phyloP scores from a whole-genome alignment of 2,329 filamentous ascomycete genomes.

The Ramularia endophylla region DNA sequence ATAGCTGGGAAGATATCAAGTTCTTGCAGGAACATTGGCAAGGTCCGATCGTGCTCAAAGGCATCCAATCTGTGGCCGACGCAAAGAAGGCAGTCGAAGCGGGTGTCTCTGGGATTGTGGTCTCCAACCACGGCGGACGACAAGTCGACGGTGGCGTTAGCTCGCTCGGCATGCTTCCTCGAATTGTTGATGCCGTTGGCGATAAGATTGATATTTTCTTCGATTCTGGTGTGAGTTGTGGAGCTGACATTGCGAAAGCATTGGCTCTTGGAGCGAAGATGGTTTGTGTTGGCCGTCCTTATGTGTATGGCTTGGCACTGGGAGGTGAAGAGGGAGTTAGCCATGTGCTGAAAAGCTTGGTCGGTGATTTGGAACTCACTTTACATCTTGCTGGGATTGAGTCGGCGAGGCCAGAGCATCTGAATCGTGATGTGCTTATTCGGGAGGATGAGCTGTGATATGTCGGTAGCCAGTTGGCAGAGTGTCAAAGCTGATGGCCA shows the following conservation, averaged over 20 bases:
- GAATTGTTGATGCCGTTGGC: conserved; percentile 56
- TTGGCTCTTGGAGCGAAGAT: conserved; percentile 51
- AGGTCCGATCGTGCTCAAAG: conserved; percentile 58
- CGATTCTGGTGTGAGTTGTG: conserved; percentile 46
- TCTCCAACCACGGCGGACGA: conserved; percentile 50
- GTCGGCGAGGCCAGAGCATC: conserved; percentile 1
- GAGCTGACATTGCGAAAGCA: conserved; percentile 48
- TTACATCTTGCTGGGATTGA: conserved; percentile 18
- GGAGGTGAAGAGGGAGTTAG: conserved; percentile 51
- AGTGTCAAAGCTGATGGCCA: no score
- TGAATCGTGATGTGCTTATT: conserved; percentile 4
- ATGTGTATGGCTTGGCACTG: conserved; percentile 53
- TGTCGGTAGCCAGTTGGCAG: no score
- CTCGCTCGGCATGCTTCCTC: conserved; percentile 49
- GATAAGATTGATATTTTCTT: conserved; percentile 44
- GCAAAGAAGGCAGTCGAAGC: conserved; percentile 40
- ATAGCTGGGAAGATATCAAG: conserved; percentile 56
- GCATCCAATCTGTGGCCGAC: conserved; percentile 48
- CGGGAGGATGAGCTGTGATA: conserved; percentile 8
- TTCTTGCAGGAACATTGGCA: conserved; percentile 56
- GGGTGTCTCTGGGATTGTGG: conserved; percentile 46
- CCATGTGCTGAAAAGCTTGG: conserved; percentile 19
- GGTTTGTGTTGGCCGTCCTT: conserved; percentile 53
- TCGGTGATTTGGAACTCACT: conserved; percentile 17
- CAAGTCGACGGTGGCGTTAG: conserved; percentile 46